Base-by-base conservation (phyloP, 352 stramenopile genomes). In the Phytophthora foliorum region DNA sequence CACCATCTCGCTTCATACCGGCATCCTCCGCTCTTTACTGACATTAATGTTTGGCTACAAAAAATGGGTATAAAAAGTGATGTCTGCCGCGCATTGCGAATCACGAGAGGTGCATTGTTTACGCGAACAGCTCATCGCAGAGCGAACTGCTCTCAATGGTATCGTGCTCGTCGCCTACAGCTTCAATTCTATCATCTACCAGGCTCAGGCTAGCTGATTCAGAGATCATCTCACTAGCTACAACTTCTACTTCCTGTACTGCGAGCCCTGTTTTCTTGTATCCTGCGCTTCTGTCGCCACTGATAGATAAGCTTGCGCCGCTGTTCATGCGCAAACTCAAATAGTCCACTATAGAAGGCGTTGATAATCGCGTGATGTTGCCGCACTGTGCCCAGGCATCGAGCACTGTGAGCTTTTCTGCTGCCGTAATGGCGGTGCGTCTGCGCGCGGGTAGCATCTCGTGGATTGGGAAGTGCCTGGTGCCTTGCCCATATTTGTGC, bases 211-310 rank as follows among this genome's bases (percentile, higher is more conserved):
- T 57, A 5, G 32, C 21, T 46, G 46, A 32, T 25, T 57, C 13
- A 46, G 51, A 32, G 32, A 57, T 57, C 19, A 48, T 57, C n/a
- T 57, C 32, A 34, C 19, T 46, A 11, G 51, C 51, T 57, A 57
- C 32, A 57, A 57, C 19, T 4, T 34, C 24, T 34, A 51, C 22
- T 51, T 51, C 44, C 34, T 51, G 22, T 51, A 51, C 21, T 7
- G 8, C 22, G 22, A 51, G 44, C 34, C 44, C 22, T 51, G 21
- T 21, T 16, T 10, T 22, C n/a, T 46, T 46, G 4, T 46, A 46
- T 9, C 39, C 39, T 22, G 17, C 39, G 39, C 39, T 46, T 46
- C n/a, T 46, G 16, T 16, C 16, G 16, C 16, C 39, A 46, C 39
- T 46, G 39, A 8, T 46, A 46, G 0, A 46, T 46, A 8, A 46